Base-by-base conservation (phyloP, 257 asterid genomes). In the Perilla frutescens region DNA sequence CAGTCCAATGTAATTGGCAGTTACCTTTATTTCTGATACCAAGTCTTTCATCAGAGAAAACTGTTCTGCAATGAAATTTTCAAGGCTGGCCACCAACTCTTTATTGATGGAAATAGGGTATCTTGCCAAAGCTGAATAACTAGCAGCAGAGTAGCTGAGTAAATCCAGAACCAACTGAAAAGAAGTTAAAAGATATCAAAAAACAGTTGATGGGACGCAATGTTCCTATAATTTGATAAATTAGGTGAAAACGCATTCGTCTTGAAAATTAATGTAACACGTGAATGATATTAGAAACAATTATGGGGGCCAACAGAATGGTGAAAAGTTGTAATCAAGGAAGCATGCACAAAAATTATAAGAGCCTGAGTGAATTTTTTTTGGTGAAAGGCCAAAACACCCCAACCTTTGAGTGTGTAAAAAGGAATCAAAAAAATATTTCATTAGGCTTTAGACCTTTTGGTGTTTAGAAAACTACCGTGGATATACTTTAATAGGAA, bases 101-200 rank as follows among this genome's bases (percentile, higher is more conserved):
- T 81, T 85, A 84, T 82, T 80, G 66, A 71, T 50, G 65, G 87
- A 80, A 78, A 69, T 65, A 72, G 89, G 80, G 74, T 85, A 85
- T 81, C 91, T 85, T 61, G 96, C 90, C 57, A 90, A 81, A 79
- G 90, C 87, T 65, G 92, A 86, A 75, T 87, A 88, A 68, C 84
- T 81, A 48, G 96, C 79, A 71, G 89, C 83, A 54, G 96, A 85
- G 82, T 87, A 90, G 84, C 75, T 81, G 80, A 91, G 90, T 84
- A 95, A 79, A 83, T 92, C 96, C 88, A 85, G 61, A 66, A 92
- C 88, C 87, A 95, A 69, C 98, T 95, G 96, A 74, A 82, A 73
- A 73, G 68, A 76, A 59, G 71, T 70, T 59, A 56, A 77, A 76
- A 40, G 67, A 64, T 63, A 79, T 80, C 67, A 81, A 61, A 43